Base-by-base conservation (phyloP, 2,329 filamentous ascomycete species). In the Colletotrichum tropicale region DNA sequence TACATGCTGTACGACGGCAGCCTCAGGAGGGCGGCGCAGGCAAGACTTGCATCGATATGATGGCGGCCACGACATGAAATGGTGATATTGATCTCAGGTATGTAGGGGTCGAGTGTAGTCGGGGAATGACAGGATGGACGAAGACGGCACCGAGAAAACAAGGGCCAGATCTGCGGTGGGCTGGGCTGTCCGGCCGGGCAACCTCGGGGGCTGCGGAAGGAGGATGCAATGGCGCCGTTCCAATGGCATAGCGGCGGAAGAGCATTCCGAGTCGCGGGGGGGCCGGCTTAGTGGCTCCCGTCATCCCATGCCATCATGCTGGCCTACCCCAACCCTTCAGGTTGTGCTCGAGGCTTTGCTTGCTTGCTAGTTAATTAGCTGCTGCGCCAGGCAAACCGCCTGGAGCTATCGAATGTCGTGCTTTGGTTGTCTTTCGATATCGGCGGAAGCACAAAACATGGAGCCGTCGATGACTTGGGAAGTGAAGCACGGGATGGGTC, bases 1-100 rank as follows among this genome's bases (percentile, higher is more conserved):
- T 76, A 76, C 74, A 69, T 74, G 34, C 32, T 55, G 61, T 62
- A 26, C 32, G 69, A 71, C 61, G 18, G n/a, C 55, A 60, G 32
- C 13, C 34, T 28, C 43, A 32, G 32, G 43, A 30, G 65, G 66
- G 52, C 52, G 66, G 52, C 66, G 52, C 66, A 60, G 52, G 21
- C 66, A 36, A 58, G 52, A 34, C 66, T 58, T 43, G 66, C 66
- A 68, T 68, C 24, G 28, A 48, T 9, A 52, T 67, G 30, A 68
- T 52, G 52, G 52, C 66, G 38, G 15, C 66, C 48, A 68, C 21
- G 66, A 68, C 32, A 58, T 55, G 52, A 60, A 16, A 55, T n/a
- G 62, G 10, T 28, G 66, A 18, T 48, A 38, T 48, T 65, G 64
- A 66, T 48, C 32, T 52, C 48, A 58, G 34, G 34, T 64, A 68